Evolutionary conservation across 2,329 filamentous ascomycete species (phyloP), one percentile per base, ranked within the genome.

Genomic region (Sporothrix inflata): DNA sequence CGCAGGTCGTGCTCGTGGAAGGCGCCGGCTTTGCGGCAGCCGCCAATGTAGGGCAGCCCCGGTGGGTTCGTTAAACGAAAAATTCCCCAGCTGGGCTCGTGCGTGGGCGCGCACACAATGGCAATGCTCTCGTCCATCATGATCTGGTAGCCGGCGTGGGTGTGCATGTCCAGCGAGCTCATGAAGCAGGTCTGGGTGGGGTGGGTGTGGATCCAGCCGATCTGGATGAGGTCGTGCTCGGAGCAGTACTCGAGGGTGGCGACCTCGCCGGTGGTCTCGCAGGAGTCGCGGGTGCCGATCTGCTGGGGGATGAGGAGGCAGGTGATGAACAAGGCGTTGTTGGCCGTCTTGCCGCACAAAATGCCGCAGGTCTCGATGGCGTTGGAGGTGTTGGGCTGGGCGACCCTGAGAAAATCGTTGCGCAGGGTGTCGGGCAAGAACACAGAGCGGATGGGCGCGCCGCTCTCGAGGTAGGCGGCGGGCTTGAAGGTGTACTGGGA

Each of bases 151-250:
- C 94, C 94, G 3, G 91, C 91, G 79, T 97, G 95, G 0, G 97
- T 99, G 79, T 99, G 96, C 76, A 98, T 80, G 79, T 99, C 96
- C 67, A 95, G 86, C 66, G 92, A 96, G 79, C 94, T 97, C 93
- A 99, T 97, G 80, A 99, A 99, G 81, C 96, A 99, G 0, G 94
- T 97, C 82, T 99, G 96, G 0, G 92, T 94, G 0, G 96, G 96
- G 80, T 99, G 96, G 0, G 96, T 99, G 79, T 99, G 96, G 74
- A 99, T 99, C 96, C 96, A 99, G 51, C 95, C 95, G 5, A 97
- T 86, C 70, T 97, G 90, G 80, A 97, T 88, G 47, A 98, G 82
- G 74, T 97, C 92, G 78, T 97, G 89, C 5, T 86, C 86, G 77
- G 96, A 92, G 78, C 94, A 97, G 80, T 95, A 98, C 72, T 97